Evolutionary conservation across 495 filamentous ascomycete genomes (phyloP).

Genomic region (Pyronema omphalodes): DNA sequence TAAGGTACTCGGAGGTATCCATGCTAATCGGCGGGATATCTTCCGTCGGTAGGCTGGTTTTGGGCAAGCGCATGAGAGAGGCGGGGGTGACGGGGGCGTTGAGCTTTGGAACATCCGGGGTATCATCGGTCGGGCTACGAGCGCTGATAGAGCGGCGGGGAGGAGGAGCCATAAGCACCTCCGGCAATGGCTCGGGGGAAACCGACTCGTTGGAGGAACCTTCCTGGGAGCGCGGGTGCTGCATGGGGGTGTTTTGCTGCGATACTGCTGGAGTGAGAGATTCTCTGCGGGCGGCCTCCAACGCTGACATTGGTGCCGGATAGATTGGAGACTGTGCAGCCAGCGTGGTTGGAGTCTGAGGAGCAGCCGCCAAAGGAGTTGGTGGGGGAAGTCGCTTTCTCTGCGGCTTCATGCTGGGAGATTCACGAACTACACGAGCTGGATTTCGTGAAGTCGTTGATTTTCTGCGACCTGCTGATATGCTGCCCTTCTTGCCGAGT

Average conservation of each 20-base stretch:
- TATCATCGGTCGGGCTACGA: conserved; percentile 16
- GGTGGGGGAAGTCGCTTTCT: conserved; percentile 31
- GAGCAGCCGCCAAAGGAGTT: conserved; percentile 13
- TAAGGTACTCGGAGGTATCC: conserved; percentile 21
- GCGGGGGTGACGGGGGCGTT: conserved; percentile 56
- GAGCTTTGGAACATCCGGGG: conserved; percentile 12
- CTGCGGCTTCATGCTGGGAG: conserved; percentile 68
- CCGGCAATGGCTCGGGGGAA: conserved; percentile 50
- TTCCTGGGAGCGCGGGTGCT: conserved; percentile 32
- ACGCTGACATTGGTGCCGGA: neutral
- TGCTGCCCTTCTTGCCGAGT: conserved; percentile 32
- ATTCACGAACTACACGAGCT: conserved; percentile 43
- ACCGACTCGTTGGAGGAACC: conserved; percentile 50
- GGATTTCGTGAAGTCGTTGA: conserved; percentile 28
- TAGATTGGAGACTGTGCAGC: conserved; percentile 10
- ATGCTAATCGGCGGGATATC: conserved; percentile 23
- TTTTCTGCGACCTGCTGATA: conserved; percentile 29
- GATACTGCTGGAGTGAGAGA: conserved; percentile 7
- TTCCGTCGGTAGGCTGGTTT: conserved; percentile 26
- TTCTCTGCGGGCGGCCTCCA: neutral
- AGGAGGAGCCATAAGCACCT: conserved; percentile 52
- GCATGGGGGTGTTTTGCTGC: conserved; percentile 24
- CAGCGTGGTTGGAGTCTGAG: conserved; percentile 13
- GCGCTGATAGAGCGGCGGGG: conserved; percentile 12
- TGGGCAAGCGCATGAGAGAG: conserved; percentile 56